Evolutionary conservation across 2,329 filamentous ascomycete genomes (phyloP).

Genomic region (Cytospora leucostoma): DNA sequence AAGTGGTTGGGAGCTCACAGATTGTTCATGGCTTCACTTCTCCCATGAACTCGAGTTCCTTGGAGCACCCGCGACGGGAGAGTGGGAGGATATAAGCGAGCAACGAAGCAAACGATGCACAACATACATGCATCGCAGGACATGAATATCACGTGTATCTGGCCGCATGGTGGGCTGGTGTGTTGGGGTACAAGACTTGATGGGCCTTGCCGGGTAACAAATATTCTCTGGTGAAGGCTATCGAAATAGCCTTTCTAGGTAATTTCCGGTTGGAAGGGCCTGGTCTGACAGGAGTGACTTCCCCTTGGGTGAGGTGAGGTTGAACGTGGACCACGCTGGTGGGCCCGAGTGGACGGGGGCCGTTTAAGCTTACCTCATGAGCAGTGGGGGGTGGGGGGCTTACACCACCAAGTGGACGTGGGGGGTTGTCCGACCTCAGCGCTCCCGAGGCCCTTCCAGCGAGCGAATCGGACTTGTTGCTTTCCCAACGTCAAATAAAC

Average conservation of each 20-base stretch:
- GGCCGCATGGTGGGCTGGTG: slow-evolving; percentile 35
- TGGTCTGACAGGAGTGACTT: neutral
- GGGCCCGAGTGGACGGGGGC: neutral
- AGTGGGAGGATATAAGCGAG: neutral
- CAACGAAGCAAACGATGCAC: slow-evolving; percentile 33
- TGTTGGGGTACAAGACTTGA: neutral
- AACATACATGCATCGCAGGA: slow-evolving; percentile 37
- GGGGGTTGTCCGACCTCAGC: too few species aligned
- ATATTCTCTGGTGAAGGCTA: too few species aligned
- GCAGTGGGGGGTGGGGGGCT: neutral
- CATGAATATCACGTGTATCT: slow-evolving; percentile 32
- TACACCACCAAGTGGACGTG: too few species aligned
- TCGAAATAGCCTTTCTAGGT: neutral
- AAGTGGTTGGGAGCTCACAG: too few species aligned
- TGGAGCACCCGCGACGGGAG: neutral
- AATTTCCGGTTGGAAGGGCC: neutral
- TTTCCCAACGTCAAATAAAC: slow-evolving; percentile 4
- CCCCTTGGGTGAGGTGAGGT: neutral
- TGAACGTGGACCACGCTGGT: neutral
- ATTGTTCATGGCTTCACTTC: neutral
- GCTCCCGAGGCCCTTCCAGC: neutral
- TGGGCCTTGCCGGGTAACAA: neutral
- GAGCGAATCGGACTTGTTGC: neutral
- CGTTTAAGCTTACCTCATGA: slow-evolving; percentile 5
- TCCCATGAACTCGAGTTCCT: neutral